Evolutionary conservation across 1,284 basidiomycete species (phyloP), one percentile per base, ranked within the genome.

Genomic region (Phlebopus sp.): DNA sequence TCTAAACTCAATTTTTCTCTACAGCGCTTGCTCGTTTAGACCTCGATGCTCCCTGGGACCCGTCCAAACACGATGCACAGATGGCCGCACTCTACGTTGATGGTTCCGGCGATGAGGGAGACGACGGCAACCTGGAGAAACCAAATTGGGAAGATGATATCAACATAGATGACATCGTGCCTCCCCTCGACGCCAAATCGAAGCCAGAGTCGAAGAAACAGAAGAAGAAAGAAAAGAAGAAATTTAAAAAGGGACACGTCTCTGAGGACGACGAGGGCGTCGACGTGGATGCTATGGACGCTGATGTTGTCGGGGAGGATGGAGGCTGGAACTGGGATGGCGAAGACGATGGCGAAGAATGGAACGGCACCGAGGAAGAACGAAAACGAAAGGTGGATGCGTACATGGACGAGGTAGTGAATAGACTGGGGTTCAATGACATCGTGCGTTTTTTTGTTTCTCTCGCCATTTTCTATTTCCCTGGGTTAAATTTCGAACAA

Each of bases 361-460:
- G 88, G 86, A 84, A 85, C 58, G 91, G 90, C 21, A 89, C 87
- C 23, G 89, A 95, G 59, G 88, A 89, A 61, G 90, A 92, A 81
- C 81, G 87, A 50, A 90, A 90, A 66, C 74, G 73, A 37, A 87
- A 84, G 57, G 70, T 95, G 45, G 84, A 93, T 47, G 76, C 90
- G 59, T 91, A 95, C 57, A 89, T 97, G 83, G 90, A 95, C 53
- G 90, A 94, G 63, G 77, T 98, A 44, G 76, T 98, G 46, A 89
- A 93, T 65, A 82, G 76, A 25, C 76, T 98, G 15, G 94, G 97
- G 57, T 97, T 97, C 73, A 97, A 98, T 69, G 95, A 97, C 64
- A 81, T 97, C 75, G 92, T 94, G 54, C 59, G 86, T 70, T 23
- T 44, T 31, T 44, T 40, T 32, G 38, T 35, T 46, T 37, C 23